Base-by-base conservation (phyloP, 2,329 filamentous ascomycete genomes). In the Xylaria sp. region DNA sequence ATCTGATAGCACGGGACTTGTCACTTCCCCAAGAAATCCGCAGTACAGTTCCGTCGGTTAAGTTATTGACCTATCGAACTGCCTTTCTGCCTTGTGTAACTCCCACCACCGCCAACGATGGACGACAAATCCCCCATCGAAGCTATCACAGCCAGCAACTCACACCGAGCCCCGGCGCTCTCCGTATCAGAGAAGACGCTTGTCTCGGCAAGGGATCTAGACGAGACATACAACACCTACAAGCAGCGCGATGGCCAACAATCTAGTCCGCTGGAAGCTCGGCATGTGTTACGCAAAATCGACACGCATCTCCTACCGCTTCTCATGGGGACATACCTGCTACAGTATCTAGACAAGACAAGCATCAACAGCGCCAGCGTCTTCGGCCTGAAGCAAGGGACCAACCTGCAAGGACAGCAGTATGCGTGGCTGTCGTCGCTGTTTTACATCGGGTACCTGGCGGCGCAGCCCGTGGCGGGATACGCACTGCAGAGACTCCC, bases 291-390 rank as follows among this genome's bases (percentile, higher is more conserved):
- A 55, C 67, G 70, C 23, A 72, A 65, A 51, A 75, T 76, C 38
- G 74, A 76, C 54, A 58, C 56, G 54, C 67, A 71, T 27, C 58
- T 76, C 41, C 40, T 76, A 33, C 72, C 74, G 1, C 67, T 75
- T 19, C 62, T 76, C 17, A 72, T 74, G 65, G 66, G 70, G 29
- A 75, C 72, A 1, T 76, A 75, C 33, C 55, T 74, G 40, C 67
- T 76, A 5, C 74, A 76, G 66, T 76, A 73, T 27, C 68, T 76
- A 11, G 74, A 76, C 44, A 76, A 76, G 69, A 78, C 79, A 57
- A 77, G 74, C 1, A 78, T 83, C 70, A 82, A 81, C 64, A 84
- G 83, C 67, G 81, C 81, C 2, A 80, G 77, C 56, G 80, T 80
- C 0, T 85, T 81, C 67, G 81, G 81, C 0, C 68, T 84, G 27